phyloP scores from a whole-genome alignment of 768 basidiomycete genomes.

The Tubosaeta brunneosetosa region DNA sequence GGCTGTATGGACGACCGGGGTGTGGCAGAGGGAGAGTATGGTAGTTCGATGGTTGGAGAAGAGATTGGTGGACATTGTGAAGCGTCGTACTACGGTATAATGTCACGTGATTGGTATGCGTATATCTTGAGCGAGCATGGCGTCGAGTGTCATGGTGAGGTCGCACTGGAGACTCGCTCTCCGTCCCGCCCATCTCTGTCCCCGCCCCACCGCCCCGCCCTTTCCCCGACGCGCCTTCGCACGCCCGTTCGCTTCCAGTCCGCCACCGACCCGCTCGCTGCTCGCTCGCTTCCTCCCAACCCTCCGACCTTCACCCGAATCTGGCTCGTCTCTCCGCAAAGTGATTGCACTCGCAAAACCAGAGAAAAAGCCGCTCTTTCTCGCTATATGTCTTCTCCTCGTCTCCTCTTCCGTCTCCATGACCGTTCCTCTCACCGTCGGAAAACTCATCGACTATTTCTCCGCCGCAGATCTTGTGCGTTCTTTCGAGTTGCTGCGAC shows the following conservation, averaged over 20 bases:
- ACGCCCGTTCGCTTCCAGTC: constrained; percentile 12
- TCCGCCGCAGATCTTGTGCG: constrained; percentile 62
- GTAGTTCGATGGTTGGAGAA: constrained; percentile 58
- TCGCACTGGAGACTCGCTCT: constrained; percentile 1
- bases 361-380: constrained; percentile 69
- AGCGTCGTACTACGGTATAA: not conserved
- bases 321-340: constrained; percentile 65
- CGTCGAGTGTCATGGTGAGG: not conserved
- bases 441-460: constrained; percentile 93
- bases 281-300: constrained; percentile 29
- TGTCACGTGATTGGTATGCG: not conserved
- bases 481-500: not conserved
- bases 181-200: not conserved
- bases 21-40: constrained; percentile 66
- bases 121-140: not conserved
- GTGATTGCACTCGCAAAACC: constrained; percentile 76
- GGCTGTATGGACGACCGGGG: constrained; percentile 64
- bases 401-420: constrained; percentile 90
- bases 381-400: constrained; percentile 75
- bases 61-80: constrained; percentile 42
- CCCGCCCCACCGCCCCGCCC: not conserved
- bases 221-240: not conserved
- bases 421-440: constrained; percentile 90
- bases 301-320: constrained; percentile 35
- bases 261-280: constrained; percentile 6